phyloP scores from a whole-genome alignment of 345 rosid species.

The Euclidium syriacum region DNA sequence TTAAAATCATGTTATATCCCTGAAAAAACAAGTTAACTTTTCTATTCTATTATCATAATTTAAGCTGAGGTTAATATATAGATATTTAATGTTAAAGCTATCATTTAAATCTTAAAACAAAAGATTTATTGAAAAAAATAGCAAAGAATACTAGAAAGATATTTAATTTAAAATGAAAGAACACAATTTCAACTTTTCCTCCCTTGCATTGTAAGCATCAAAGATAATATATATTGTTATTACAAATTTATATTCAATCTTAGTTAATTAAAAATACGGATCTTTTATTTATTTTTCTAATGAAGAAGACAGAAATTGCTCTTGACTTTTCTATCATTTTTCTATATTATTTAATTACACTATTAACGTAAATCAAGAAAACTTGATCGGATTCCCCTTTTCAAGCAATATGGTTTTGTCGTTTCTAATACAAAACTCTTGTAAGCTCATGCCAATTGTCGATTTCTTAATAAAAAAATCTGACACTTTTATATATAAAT shows the following conservation, averaged over 20 bases:
- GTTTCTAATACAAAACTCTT: conserved; percentile 8
- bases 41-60: no score
- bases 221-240: no score
- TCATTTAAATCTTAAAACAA: no score
- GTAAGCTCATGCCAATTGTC: conserved; percentile 21
- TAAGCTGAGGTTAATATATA: no score
- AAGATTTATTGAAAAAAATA: no score
- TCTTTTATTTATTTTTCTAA: not conserved
- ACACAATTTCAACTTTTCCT: no score
- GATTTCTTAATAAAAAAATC: not conserved
- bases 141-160: no score
- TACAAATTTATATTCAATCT: not conserved
- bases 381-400: not conserved
- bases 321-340: not conserved
- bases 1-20: no score
- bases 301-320: not conserved
- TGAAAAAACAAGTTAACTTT: no score
- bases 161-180: no score
- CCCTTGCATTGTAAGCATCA: no score
- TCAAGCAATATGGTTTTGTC: conserved; percentile 14
- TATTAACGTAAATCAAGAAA: conserved; percentile 17
- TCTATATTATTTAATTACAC: not conserved
- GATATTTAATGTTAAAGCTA: no score
- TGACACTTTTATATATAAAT: not conserved
- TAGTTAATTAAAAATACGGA: not conserved